phyloP scores from a whole-genome alignment of 306 rosid genomes.

The Rosa multiflora region DNA sequence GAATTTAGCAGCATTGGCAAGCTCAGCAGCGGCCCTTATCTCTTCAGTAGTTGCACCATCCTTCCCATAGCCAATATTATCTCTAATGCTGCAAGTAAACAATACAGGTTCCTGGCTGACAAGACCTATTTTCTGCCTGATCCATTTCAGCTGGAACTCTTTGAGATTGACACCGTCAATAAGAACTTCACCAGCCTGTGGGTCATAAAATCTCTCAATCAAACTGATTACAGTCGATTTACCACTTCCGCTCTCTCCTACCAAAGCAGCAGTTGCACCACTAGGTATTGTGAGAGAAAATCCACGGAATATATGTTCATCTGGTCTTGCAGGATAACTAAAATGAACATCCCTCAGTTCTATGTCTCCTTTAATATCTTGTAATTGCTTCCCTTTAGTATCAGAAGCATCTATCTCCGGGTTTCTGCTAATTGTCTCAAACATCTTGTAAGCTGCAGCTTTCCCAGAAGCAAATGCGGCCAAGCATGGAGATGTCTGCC shows the following conservation, averaged over 20 bases:
- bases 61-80: conserved; percentile 47
- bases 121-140: conserved; percentile 40
- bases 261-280: conserved; percentile 56
- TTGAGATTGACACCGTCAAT: conserved; percentile 45
- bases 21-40: conserved; percentile 35
- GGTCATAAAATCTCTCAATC: conserved; percentile 50
- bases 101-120: conserved; percentile 51
- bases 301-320: conserved; percentile 31
- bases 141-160: conserved; percentile 43
- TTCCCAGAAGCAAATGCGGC: conserved; percentile 54
- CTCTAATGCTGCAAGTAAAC: conserved; percentile 42
- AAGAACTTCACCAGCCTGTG: conserved; percentile 43
- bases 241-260: conserved; percentile 56
- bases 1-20: conserved; percentile 45
- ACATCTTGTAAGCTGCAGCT: conserved; percentile 61
- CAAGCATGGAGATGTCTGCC: conserved; percentile 56
- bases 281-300: conserved; percentile 51
- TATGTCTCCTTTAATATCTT: conserved; percentile 29
- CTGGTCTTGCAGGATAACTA: conserved; percentile 26
- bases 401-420: conserved; percentile 51
- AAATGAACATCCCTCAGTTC: conserved; percentile 29
- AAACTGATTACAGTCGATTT: conserved; percentile 46
- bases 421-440: conserved; percentile 46
- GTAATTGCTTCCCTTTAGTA: conserved; percentile 24
- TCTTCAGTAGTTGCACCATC: conserved; percentile 44